Conservation (phyloP, 306 rosid species). For the Malus orientalis region DNA sequence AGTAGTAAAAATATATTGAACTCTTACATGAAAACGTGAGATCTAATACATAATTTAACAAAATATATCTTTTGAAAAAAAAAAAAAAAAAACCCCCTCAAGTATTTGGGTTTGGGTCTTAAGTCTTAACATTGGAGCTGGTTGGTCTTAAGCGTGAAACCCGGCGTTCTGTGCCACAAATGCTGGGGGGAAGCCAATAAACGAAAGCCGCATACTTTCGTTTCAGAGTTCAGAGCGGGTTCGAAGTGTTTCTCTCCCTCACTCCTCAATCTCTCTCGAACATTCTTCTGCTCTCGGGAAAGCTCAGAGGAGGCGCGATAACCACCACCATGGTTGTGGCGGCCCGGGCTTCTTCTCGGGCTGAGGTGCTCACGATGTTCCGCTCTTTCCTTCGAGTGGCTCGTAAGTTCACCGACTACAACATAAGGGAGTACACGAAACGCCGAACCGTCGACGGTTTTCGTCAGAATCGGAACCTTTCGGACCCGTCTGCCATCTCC, state of each 20-base stretch:
- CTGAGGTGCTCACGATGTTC: conserved; percentile 27
- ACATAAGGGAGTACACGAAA: conserved; percentile 51
- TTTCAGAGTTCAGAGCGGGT: not conserved
- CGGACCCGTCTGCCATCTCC: conserved; percentile 29
- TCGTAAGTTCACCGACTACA: conserved; percentile 48
- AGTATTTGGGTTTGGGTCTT: no score
- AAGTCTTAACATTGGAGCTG: no score
- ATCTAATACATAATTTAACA: no score
- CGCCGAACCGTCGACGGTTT: conserved; percentile 50
- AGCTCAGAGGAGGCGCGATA: not conserved
- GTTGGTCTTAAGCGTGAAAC: no score
- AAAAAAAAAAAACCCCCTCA: no score
- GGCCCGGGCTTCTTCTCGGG: conserved; percentile 12
- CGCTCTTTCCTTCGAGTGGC: conserved; percentile 48
- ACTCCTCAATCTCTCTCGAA: not conserved
- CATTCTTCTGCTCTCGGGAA: not conserved
- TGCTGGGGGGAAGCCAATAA: no score
- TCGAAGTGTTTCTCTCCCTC: not conserved
- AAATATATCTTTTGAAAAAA: no score
- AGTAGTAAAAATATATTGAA: fast-evolving
- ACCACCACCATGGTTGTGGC: not conserved
- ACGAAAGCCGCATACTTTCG: no score
- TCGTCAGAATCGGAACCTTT: conserved; percentile 31
- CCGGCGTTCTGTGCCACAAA: no score
- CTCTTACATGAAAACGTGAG: fast-evolving